phyloP scores from a whole-genome alignment of 805 yeast genomes.

The Candida krabiensis region DNA sequence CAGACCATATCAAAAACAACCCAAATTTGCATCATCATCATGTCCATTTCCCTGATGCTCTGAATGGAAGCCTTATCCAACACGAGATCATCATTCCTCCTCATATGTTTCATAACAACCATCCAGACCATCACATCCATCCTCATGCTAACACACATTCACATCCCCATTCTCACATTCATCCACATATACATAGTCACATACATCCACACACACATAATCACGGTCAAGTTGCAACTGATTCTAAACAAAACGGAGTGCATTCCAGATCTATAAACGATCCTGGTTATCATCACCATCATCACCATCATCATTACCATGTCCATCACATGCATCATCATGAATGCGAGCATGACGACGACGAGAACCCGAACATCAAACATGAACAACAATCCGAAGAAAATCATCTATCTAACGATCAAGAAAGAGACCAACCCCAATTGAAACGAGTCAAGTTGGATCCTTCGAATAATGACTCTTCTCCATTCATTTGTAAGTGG shows the following conservation, averaged over 20 bases:
- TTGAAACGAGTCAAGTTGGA: conserved; percentile 27
- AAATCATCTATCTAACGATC: neutral
- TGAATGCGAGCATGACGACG: conserved; percentile 11
- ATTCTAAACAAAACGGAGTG: neutral
- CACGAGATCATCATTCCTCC: conserved; percentile 31
- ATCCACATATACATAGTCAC: too few species aligned
- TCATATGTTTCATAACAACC: conserved; percentile 19
- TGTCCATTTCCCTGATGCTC: conserved; percentile 29
- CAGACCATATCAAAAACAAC: neutral
- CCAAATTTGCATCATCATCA: conserved; percentile 26
- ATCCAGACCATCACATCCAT: conserved; percentile 37
- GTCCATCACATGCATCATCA: conserved; percentile 4
- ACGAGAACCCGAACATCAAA: neutral
- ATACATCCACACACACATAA: too few species aligned
- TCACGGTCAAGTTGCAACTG: neutral
- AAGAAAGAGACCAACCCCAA: neutral
- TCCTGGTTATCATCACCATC: conserved; percentile 8
- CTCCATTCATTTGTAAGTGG: conserved; percentile 58
- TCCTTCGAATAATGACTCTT: conserved; percentile 37
- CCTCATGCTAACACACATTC: conserved; percentile 5
- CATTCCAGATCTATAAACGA: neutral
- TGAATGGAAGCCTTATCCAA: conserved; percentile 25
- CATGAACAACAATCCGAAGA: neutral
- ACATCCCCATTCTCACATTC: too few species aligned
- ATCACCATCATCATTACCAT: conserved; percentile 14